Conservation (phyloP, 116 monocot genomes). For the Dioscorea cayenensis region DNA sequence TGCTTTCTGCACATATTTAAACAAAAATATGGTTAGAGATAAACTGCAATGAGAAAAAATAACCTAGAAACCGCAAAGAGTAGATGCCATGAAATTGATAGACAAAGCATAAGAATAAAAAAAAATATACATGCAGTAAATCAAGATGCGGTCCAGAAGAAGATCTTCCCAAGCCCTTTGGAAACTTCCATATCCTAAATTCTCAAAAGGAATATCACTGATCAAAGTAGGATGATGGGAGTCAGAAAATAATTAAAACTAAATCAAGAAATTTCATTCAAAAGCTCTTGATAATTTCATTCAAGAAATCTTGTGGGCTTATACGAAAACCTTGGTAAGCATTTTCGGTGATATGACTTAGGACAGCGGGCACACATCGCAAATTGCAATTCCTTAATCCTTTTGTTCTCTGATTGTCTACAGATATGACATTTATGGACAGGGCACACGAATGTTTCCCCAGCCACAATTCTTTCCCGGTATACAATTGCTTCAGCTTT, state of each 20-base stretch:
- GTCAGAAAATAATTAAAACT: background rate
- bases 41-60: slow-evolving; percentile 9
- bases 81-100: background rate
- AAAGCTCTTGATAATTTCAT: background rate
- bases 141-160: slow-evolving; percentile 61
- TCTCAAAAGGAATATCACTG: slow-evolving; percentile 53
- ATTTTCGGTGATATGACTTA: slow-evolving; percentile 67
- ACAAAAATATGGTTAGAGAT: background rate
- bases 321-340: slow-evolving; percentile 47
- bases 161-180: slow-evolving; percentile 67
- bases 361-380: slow-evolving; percentile 72
- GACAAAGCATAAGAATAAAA: background rate
- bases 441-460: slow-evolving; percentile 49
- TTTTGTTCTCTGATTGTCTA: slow-evolving; percentile 45
- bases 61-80: background rate
- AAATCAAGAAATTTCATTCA: background rate
- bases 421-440: slow-evolving; percentile 48
- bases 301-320: background rate
- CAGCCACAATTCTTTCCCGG: slow-evolving; percentile 34
- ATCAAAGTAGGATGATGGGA: background rate
- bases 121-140: slow-evolving; percentile 54
- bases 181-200: slow-evolving; percentile 28
- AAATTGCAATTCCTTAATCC: slow-evolving; percentile 40
- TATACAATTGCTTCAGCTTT: slow-evolving; percentile 26
- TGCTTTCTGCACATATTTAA: slow-evolving; percentile 42